Evolutionary conservation across 78 protist genomes (phyloP).

Genomic region (Cavenderia fasciculata): DNA sequence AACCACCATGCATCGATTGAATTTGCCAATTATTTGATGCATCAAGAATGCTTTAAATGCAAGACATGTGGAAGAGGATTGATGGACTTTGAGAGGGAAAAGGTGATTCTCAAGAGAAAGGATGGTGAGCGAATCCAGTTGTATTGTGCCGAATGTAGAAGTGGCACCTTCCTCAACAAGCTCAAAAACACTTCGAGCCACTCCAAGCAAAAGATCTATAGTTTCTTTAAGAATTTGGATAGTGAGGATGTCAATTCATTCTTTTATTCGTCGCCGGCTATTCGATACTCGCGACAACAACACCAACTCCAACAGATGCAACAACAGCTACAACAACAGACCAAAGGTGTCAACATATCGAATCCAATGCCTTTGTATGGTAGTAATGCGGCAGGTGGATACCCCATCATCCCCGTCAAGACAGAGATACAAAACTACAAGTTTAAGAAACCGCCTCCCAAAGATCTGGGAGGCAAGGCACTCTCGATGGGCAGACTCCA

Average conservation of each 20-base stretch:
- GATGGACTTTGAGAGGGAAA: constrained; percentile 25
- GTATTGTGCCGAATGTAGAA: constrained; percentile 56
- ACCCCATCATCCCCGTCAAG: background rate
- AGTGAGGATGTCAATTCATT: background rate
- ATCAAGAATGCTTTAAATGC: constrained; percentile 49
- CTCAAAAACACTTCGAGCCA: constrained; percentile 17
- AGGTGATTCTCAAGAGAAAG: constrained; percentile 7
- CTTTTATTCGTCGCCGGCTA: background rate
- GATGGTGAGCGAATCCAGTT: constrained; percentile 45
- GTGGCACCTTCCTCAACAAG: constrained; percentile 48
- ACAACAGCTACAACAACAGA: background rate
- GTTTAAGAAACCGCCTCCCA: constrained; percentile 17
- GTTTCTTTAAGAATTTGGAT: constrained; percentile 11
- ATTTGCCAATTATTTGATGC: background rate
- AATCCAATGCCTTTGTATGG: background rate
- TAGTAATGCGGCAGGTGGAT: background rate
- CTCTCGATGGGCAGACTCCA: background rate
- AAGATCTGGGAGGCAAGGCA: constrained; percentile 20
- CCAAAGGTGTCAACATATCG: background rate
- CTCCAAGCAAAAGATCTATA: constrained; percentile 27
- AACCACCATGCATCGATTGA: constrained; percentile 1
- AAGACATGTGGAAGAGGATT: constrained; percentile 6
- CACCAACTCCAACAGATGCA: background rate
- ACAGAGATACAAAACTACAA: constrained; percentile 44
- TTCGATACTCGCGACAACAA: background rate